Percentiles rank a stretch among this genome's conserved stretches.
phyloP scores from a whole-genome alignment of 768 basidiomycete species.

The Stropharia rugosoannulata region DNA sequence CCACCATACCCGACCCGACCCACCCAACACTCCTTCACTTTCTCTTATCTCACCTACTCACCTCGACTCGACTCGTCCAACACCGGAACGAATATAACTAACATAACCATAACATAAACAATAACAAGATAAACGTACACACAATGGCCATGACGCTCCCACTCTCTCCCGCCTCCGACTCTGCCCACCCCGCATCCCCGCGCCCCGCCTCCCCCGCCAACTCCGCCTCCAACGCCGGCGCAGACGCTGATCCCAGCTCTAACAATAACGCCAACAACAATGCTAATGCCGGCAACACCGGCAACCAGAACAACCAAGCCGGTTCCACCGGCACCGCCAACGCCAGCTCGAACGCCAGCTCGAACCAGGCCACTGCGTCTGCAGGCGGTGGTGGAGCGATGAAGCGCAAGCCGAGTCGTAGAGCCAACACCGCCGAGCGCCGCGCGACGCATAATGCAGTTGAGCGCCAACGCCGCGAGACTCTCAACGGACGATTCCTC shows the following conservation, averaged over 20 bases:
- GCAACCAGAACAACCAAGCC: conserved; percentile 9
- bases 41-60: no score
- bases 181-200: conserved; percentile 48
- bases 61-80: no score
- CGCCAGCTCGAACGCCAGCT: no score
- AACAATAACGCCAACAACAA: conserved; percentile 13
- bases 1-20: conserved; percentile 1
- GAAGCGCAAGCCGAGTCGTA: conserved; percentile 82
- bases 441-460: conserved; percentile 97
- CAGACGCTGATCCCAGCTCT: conserved; percentile 1
- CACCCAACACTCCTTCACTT: conserved; percentile 9
- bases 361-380: no score
- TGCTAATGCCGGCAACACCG: conserved; percentile 9
- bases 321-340: no score
- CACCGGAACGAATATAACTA: no score
- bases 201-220: conserved; percentile 26
- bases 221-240: conserved; percentile 1
- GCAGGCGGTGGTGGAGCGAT: conserved; percentile 35
- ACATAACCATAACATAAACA: conserved; percentile 5
- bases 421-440: conserved; percentile 96
- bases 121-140: conserved; percentile 3
- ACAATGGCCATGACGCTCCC: conserved; percentile 39
- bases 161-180: conserved; percentile 26
- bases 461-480: conserved; percentile 91
- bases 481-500: conserved; percentile 89